Evolutionary conservation across 1,284 basidiomycete genomes (phyloP).

Genomic region (Leccinum angustisporum): DNA sequence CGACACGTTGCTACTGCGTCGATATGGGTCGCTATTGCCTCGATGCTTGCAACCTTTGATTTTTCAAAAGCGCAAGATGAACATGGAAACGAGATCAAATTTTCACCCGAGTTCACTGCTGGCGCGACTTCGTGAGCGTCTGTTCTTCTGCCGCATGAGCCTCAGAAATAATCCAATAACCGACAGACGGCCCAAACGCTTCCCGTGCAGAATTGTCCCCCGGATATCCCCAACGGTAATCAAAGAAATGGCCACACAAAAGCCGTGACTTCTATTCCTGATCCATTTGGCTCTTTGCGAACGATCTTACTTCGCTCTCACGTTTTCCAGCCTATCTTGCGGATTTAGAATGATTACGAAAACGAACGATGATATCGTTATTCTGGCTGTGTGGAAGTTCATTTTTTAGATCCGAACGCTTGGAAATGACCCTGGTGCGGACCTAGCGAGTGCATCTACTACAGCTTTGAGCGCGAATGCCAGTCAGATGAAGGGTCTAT

Average conservation of each 20-base stretch:
- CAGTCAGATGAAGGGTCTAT: slow-evolving; percentile 1
- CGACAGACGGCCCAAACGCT: slow-evolving; percentile 22
- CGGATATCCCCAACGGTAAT: slow-evolving; percentile 10
- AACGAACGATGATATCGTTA: background rate
- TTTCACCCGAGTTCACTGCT: slow-evolving; percentile 21
- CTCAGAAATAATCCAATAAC: background rate
- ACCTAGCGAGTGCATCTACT: slow-evolving; percentile 11
- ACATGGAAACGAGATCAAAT: slow-evolving; percentile 18
- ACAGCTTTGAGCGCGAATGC: background rate
- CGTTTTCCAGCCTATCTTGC: background rate
- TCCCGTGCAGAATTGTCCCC: slow-evolving; percentile 24
- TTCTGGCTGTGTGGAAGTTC: background rate
- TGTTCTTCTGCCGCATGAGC: background rate
- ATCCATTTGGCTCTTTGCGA: background rate
- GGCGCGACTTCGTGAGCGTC: slow-evolving; percentile 17
- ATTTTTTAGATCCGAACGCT: background rate
- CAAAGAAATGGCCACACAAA: slow-evolving; percentile 12
- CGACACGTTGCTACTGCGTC: slow-evolving; percentile 40
- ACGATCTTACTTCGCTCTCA: background rate
- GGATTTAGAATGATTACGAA: background rate
- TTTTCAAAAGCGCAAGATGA: slow-evolving; percentile 26
- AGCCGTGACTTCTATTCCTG: slow-evolving; percentile 3
- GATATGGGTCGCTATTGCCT: slow-evolving; percentile 28
- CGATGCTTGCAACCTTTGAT: slow-evolving; percentile 27
- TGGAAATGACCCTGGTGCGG: slow-evolving; percentile 1